phyloP scores from a whole-genome alignment of 768 basidiomycete genomes.

The Mycena haematopus region DNA sequence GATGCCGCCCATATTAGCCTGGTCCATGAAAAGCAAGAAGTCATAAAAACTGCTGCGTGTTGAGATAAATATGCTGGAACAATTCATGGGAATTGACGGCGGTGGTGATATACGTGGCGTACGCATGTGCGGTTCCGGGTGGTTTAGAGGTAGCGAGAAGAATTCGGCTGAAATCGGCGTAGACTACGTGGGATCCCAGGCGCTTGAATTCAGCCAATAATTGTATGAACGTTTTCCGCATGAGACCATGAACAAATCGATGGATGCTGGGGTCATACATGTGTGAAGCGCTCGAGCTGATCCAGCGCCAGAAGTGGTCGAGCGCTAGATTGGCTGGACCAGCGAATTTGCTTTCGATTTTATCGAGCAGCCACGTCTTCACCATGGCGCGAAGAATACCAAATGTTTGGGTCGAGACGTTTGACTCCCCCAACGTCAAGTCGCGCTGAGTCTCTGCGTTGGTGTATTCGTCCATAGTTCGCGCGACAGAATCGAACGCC shows the following conservation, averaged over 20 bases:
- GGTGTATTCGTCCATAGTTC: conserved; percentile 88
- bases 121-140: conserved; percentile 92
- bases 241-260: conserved; percentile 91
- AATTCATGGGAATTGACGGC: conserved; percentile 95
- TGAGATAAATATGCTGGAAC: conserved; percentile 90
- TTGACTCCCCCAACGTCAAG: conserved; percentile 87
- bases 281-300: conserved; percentile 81
- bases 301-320: conserved; percentile 98
- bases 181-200: conserved; percentile 90
- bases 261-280: conserved; percentile 95
- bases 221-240: conserved; percentile 98
- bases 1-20: conserved; percentile 89
- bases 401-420: conserved; percentile 87
- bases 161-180: conserved; percentile 91
- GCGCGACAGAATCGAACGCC: conserved; percentile 92
- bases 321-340: conserved; percentile 75
- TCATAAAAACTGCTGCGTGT: conserved; percentile 92
- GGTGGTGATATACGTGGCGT: conserved; percentile 92
- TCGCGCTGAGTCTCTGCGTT: conserved; percentile 72
- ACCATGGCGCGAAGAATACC: conserved; percentile 85
- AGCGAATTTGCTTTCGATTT: conserved; percentile 69
- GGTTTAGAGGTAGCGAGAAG: conserved; percentile 95
- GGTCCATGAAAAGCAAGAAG: conserved; percentile 94
- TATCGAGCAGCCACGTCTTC: conserved; percentile 89
- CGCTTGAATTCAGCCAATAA: conserved; percentile 95